Evolutionary conservation across 768 basidiomycete species (phyloP), one percentile per base, ranked within the genome.

Genomic region (Fibroporia radiculosa): DNA sequence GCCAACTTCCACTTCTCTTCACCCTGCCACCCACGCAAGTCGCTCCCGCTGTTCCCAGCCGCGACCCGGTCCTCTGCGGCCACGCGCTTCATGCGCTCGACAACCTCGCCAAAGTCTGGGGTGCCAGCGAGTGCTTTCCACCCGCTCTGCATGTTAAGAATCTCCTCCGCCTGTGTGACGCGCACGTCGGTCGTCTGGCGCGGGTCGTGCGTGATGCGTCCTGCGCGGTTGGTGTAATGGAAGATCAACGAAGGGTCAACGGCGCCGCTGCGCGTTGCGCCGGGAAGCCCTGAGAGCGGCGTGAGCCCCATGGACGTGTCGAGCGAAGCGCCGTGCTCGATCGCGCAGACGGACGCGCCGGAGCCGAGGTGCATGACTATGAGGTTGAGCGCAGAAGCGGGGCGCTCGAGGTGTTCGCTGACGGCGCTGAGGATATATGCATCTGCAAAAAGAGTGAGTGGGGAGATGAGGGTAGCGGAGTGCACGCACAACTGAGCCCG

Each of bases 301-400:
- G 93, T 93, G 28, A 96, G 74, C 3, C 91, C 92, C 93, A 96
- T 96, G 28, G 78, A 82, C 1, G 90, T 93, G 62, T 95, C 89
- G 51, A 83, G 70, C 18, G 85, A 88, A 48, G 73, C 66, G 18
- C 93, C 93, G 29, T 69, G 58, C 39, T 72, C 70, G 60, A 95
- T 82, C 14, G 80, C 79, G 61, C 89, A 92, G 12, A 74, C 78
- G 12, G 84, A 89, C 0, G 91, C 92, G 12, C 93, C 93, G n/a
- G 87, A 88, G 4, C 92, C 92, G 44, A 95, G 77, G 61, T 95
- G 93, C 24, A 90, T 70, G 13, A 89, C 71, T 46, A 95, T 89
- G 40, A 93, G 71, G 59, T 83, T 90, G 36, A 83, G 65, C 8
- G 76, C 55, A 11, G 68, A 55, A 16, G 67, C 56, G 1, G 20